Percentiles rank a stretch among this genome's conserved stretches.
phyloP scores from a whole-genome alignment of 2,329 filamentous ascomycete genomes.

The Aspergillus neotritici region DNA sequence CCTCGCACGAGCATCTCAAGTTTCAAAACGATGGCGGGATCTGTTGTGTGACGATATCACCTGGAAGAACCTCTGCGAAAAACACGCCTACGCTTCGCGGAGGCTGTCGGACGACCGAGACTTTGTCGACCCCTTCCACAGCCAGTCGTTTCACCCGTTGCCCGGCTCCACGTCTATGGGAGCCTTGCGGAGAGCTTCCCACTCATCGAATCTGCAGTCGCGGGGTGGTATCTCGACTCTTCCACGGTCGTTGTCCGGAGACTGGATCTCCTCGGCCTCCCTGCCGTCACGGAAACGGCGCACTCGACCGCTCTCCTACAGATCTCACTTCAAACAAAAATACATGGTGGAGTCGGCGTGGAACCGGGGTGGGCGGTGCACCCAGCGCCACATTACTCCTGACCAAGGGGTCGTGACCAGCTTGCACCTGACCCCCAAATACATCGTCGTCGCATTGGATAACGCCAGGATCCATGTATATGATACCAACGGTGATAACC shows the following conservation, averaged over 20 bases:
- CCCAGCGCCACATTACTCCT: slow-evolving; percentile 82
- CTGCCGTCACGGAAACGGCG: slow-evolving; percentile 40
- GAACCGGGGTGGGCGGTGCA: slow-evolving; percentile 82
- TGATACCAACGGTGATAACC: slow-evolving; percentile 79
- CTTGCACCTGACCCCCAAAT: slow-evolving; percentile 86
- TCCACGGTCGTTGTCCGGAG: slow-evolving; percentile 30
- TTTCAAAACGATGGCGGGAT: slow-evolving; percentile 92
- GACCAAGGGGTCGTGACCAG: slow-evolving; percentile 97
- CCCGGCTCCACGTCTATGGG: slow-evolving; percentile 17
- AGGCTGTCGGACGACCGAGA: slow-evolving; percentile 44
- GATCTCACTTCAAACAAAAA: slow-evolving; percentile 94
- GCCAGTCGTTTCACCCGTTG: slow-evolving; percentile 19
- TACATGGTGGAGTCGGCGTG: slow-evolving; percentile 97
- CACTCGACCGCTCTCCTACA: slow-evolving; percentile 73
- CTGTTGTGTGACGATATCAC: slow-evolving; percentile 93
- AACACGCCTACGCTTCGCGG: slow-evolving; percentile 89
- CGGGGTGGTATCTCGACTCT: slow-evolving; percentile 47
- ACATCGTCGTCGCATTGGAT: slow-evolving; percentile 95
- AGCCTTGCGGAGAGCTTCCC: slow-evolving; percentile 22
- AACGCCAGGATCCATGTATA: slow-evolving; percentile 99
- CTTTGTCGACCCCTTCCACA: slow-evolving; percentile 32
- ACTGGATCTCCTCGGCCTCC: slow-evolving; percentile 28
- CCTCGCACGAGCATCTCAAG: slow-evolving; percentile 85
- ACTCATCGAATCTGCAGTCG: slow-evolving; percentile 27
- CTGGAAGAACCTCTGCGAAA: slow-evolving; percentile 95